Evolutionary conservation across 2,329 filamentous ascomycete species (phyloP).

Genomic region (Aspergillus novoparasiticus): DNA sequence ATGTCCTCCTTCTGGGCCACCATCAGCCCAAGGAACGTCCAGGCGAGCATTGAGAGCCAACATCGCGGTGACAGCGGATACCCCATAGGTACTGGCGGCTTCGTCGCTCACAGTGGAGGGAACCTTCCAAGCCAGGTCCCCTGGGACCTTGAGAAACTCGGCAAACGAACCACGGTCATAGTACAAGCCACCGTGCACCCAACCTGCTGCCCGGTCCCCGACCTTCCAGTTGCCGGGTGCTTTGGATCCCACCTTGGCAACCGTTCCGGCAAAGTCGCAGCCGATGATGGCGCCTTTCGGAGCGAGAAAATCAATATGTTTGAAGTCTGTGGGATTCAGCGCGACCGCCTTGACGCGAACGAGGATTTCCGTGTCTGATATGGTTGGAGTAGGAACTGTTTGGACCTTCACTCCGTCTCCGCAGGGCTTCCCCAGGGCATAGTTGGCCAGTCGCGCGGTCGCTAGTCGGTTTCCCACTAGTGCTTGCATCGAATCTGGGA

Average conservation of each 20-base stretch:
- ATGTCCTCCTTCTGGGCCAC: background rate
- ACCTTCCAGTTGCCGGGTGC: background rate
- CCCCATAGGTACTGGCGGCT: background rate
- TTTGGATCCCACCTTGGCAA: conserved; percentile 26
- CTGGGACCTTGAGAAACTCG: background rate
- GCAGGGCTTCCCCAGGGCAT: background rate
- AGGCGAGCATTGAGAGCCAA: background rate
- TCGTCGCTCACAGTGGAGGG: background rate
- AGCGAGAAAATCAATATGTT: conserved; percentile 42
- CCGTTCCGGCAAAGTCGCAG: conserved; percentile 55
- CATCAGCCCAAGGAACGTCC: background rate
- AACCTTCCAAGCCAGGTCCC: background rate
- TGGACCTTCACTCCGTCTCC: background rate
- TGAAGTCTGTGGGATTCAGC: conserved; percentile 60
- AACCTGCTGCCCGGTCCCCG: conserved; percentile 9
- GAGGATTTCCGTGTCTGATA: background rate
- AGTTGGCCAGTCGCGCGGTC: background rate
- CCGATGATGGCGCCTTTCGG: conserved; percentile 45
- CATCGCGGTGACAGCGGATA: background rate
- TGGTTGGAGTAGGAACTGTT: background rate
- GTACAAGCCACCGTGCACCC: conserved; percentile 4
- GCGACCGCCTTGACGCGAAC: conserved; percentile 47
- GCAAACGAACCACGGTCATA: background rate
- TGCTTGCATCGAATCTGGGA: background rate
- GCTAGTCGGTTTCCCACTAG: background rate